A percentile compares a stretch with the other conserved stretches of the same genome.
Conservation (phyloP, 495 filamentous ascomycete genomes). For the Trypethelium eluteriae region DNA sequence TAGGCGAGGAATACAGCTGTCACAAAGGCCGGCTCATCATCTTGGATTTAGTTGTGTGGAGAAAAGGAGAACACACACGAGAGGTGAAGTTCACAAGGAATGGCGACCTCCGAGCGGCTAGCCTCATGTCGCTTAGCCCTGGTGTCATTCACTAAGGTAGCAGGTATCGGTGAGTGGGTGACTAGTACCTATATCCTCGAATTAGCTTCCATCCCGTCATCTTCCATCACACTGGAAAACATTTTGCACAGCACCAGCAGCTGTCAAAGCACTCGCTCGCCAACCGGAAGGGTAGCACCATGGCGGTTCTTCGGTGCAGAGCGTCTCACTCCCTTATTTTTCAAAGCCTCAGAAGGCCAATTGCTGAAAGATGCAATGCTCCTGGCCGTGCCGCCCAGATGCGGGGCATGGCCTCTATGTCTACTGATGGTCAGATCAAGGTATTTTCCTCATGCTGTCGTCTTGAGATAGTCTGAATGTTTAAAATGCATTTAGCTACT, state of each 20-base stretch:
- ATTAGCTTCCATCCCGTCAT: neutral
- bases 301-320: neutral
- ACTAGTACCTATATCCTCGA: too few species aligned
- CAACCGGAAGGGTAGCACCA: neutral
- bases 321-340: neutral
- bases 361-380: neutral
- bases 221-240: neutral
- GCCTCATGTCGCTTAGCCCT: neutral
- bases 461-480: slow-evolving; percentile 15
- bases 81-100: slow-evolving; percentile 9
- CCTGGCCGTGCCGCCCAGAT: neutral
- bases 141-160: neutral
- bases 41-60: slow-evolving; percentile 45
- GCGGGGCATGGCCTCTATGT: slow-evolving; percentile 25
- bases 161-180: too few species aligned
- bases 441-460: slow-evolving; percentile 32
- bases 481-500: slow-evolving; percentile 54
- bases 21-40: slow-evolving; percentile 42
- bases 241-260: neutral
- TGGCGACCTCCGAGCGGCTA: neutral
- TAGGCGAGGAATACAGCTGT: slow-evolving; percentile 37
- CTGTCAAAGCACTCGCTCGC: neutral
- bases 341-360: neutral
- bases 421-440: slow-evolving; percentile 58
- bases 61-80: slow-evolving; percentile 18